phyloP scores from a whole-genome alignment of 2,329 filamentous ascomycete genomes.

The Diplocarpon mali region DNA sequence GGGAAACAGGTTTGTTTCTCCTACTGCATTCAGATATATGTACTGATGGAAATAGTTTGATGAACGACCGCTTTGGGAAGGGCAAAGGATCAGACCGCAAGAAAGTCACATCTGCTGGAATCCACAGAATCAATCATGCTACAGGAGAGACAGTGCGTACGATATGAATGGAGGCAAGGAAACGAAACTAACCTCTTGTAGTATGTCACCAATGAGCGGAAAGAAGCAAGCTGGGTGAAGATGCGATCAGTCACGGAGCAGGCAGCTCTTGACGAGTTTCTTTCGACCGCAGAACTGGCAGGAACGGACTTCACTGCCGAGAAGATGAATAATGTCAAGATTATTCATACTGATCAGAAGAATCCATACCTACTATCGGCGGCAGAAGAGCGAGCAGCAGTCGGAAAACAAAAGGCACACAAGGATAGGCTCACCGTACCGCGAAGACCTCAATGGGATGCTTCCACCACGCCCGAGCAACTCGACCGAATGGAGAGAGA shows the following conservation, averaged over 20 bases:
- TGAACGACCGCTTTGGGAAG: constrained; percentile 97
- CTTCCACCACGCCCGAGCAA: constrained; percentile 70
- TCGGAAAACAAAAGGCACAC: constrained; percentile 77
- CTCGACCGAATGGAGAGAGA: constrained; percentile 71
- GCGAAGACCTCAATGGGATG: constrained; percentile 79
- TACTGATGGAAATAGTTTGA: constrained; percentile 46
- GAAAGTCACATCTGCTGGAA: constrained; percentile 47
- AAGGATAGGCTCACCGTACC: constrained; percentile 75
- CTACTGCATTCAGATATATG: constrained; percentile 1
- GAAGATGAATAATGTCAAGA: constrained; percentile 98
- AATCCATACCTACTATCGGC: constrained; percentile 88
- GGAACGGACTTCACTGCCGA: constrained; percentile 97
- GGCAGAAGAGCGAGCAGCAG: constrained; percentile 65
- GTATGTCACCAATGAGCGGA: constrained; percentile 83
- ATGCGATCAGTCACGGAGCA: constrained; percentile 99
- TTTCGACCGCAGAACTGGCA: constrained; percentile 91
- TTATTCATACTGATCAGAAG: constrained; percentile 91
- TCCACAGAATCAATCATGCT: constrained; percentile 57
- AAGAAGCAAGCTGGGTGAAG: constrained; percentile 95
- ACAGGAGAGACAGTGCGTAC: constrained; percentile 60
- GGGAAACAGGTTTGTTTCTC: constrained; percentile 50
- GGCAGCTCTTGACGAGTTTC: constrained; percentile 89
- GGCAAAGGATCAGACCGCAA: constrained; percentile 78
- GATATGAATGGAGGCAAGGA: not conserved
- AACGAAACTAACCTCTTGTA: constrained; percentile 27